Evolutionary conservation across 345 rosid species (phyloP), one percentile per base, ranked within the genome.

Genomic region (Isatis tinctoria): DNA sequence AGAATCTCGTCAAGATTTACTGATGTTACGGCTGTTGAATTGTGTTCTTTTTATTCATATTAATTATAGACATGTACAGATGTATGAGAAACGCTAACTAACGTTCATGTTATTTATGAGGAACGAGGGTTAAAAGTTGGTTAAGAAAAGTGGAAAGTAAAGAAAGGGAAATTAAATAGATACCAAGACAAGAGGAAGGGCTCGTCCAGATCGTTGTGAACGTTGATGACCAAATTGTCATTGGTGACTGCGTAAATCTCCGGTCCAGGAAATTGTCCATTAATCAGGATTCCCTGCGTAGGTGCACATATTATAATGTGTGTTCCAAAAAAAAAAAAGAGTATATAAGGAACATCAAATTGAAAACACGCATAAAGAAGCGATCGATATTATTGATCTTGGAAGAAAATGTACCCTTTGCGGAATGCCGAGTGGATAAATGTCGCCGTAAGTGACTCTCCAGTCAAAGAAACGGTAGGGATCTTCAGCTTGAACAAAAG

Each of bases 201-300:
- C 67, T 95, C 92, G 8, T 80, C 72, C 53, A 95, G 75, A 72
- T 82, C 86, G 80, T 95, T 95, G 65, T 74, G 83, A 41, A 95
- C 97, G 76, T 88, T 95, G 83, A 95, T 83, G 70, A 95, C 82
- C 71, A 95, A 82, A 78, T 95, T 92, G 74, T 95, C 93, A 70
- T 92, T 92, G 49, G 97, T 92, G 39, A 87, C 87, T 0, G 87
- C 84, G 78, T 84, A 81, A 17, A 95, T 69, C 17, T 90, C 91
- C 4, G 99, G 99, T 37, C 99, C 99, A 10, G 99, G 99, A 80
- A 92, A 95, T 74, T 86, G 87, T 65, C 97, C 97, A 48, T 95
- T 95, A 4, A 95, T 92, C 57, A 95, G 80, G 74, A 95, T 95
- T 60, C 97, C 99, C 99, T 89, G 7, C 20, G 49, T 16, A 3